Evolutionary conservation across 2,329 filamentous ascomycete species (phyloP), one percentile per base, ranked within the genome.

Genomic region (Periconia sp.): DNA sequence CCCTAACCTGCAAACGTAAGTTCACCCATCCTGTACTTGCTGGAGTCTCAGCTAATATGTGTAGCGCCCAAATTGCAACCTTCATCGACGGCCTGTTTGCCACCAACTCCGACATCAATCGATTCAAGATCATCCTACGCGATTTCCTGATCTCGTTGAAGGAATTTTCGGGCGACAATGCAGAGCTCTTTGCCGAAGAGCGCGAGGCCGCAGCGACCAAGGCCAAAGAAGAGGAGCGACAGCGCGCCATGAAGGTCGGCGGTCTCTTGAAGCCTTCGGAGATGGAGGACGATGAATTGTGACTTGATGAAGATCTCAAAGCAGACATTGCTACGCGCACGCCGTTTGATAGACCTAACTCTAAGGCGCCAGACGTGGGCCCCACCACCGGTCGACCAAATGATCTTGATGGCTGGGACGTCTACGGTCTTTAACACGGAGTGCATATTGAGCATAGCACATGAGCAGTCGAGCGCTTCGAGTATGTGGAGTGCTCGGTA

Each of bases 131-230:
- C 41, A 91, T 95, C 63, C 78, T 99, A 38, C 90, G 94, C 55
- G 94, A 99, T 73, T 99, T 99, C 82, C 77, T 99, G 57, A 95
- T 99, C 61, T 95, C 92, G 16, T 79, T 99, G 57, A 96, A 96
- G 75, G 95, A 99, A 73, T 99, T 97, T 63, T 86, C 90, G 1
- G 94, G 89, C 38, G 94, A 99, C 73, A 96, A 97, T 61, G 84
- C 92, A 1, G 94, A 99, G 66, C 80, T 99, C 8, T 99, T 88
- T 72, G 85, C 88, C 4, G 92, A 96, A 45, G 94, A 99, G 71
- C 91, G 95, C 71, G 94, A 99, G 72, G 88, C 95, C 70, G 90
- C 91, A 52, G 87, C 92, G 48, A 85, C 84, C 54, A 89, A 92
- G 59, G 89, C 88, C 33, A 90, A 92, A 70, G 85, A 87, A 35